phyloP scores from a whole-genome alignment of 495 filamentous ascomycete species.

The Talaromyces stipitatus region DNA sequence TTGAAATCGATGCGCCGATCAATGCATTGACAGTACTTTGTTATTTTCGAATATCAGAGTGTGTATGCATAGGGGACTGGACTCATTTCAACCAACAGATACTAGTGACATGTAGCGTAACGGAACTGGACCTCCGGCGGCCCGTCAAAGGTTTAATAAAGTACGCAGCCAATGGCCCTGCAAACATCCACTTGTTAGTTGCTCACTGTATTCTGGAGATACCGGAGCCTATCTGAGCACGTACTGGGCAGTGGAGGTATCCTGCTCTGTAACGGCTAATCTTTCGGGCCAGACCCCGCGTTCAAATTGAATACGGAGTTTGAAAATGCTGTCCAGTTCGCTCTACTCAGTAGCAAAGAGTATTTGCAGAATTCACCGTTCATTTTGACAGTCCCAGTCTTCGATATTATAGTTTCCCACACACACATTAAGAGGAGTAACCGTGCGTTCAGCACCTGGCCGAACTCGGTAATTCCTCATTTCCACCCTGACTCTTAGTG shows the following conservation, averaged over 20 bases:
- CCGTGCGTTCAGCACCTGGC: constrained; percentile 1
- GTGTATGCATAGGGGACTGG: too few relatives aligned
- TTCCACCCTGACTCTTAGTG: neutral
- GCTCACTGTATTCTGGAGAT: too few relatives aligned
- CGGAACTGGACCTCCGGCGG: neutral
- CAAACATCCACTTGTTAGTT: neutral
- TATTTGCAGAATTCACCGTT: neutral
- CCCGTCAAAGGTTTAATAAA: constrained; percentile 1
- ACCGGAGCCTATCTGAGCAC: too few relatives aligned
- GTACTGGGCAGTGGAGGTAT: neutral
- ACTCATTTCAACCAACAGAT: neutral
- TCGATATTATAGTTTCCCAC: neutral
- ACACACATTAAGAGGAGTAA: neutral
- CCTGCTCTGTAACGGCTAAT: too few relatives aligned
- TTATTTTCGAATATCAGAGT: too few relatives aligned
- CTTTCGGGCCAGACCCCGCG: neutral
- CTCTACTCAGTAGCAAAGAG: too few relatives aligned
- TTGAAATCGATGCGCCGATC: too few relatives aligned
- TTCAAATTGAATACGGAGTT: neutral
- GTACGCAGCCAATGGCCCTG: neutral
- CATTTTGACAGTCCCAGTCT: too few relatives aligned
- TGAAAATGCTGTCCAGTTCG: neutral
- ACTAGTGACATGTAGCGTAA: neutral
- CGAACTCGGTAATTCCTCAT: neutral
- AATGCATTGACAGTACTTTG: too few relatives aligned